These are phyloP conservation scores for Ilex paraguariensis DNA, from an alignment of 305 asterid genomes.

Conservation along the genomic window DNA sequence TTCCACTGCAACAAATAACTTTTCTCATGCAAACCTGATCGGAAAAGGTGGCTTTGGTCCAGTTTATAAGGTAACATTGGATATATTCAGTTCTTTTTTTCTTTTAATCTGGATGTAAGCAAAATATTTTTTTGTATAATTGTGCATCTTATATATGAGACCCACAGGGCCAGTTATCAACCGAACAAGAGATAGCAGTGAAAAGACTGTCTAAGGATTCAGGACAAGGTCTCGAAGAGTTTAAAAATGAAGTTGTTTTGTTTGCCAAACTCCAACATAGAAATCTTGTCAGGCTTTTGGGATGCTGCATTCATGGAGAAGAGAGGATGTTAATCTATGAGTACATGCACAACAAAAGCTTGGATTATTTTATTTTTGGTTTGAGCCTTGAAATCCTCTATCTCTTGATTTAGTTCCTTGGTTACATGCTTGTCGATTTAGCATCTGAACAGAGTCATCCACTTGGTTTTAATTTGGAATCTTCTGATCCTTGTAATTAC, in stretches of 20 bases:
- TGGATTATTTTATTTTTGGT: constrained; percentile 22
- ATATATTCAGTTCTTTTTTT: too few species aligned
- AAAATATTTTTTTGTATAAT: too few species aligned
- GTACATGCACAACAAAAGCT: constrained; percentile 22
- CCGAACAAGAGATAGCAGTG: constrained; percentile 15
- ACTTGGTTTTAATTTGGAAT: neutral
- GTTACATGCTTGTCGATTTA: too few species aligned
- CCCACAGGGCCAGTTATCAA: constrained; percentile 11
- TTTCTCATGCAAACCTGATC: constrained; percentile 16
- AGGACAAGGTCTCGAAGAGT: constrained; percentile 18
- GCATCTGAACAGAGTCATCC: too few species aligned
- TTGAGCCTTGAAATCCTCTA: neutral
- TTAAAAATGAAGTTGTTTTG: constrained; percentile 12
- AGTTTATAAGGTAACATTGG: constrained; percentile 21
- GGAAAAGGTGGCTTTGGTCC: constrained; percentile 32
- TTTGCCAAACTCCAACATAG: constrained; percentile 21
- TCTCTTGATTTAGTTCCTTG: too few species aligned
- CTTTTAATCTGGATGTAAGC: too few species aligned
- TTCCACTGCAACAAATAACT: constrained; percentile 20
- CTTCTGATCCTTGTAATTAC: neutral
- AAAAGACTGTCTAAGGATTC: constrained; percentile 18
- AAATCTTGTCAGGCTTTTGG: constrained; percentile 20
- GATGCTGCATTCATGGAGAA: constrained; percentile 16
- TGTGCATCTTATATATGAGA: neutral
- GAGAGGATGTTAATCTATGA: constrained; percentile 21